Conservation (phyloP, 176 grass and related monocot species). For the Lolium perenne region DNA sequence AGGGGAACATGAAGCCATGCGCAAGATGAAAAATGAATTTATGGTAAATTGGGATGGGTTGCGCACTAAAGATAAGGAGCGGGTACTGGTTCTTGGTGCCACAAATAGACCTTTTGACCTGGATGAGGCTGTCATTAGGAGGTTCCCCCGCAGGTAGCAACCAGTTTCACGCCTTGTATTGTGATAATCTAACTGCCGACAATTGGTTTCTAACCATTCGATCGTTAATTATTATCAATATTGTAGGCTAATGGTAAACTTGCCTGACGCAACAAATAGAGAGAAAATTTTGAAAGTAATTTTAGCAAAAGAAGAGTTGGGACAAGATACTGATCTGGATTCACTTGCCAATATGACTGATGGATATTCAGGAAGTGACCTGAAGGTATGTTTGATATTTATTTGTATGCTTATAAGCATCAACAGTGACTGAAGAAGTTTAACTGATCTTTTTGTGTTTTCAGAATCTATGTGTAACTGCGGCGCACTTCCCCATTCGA, state of each 20-base stretch:
- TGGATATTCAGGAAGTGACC: constrained; percentile 98
- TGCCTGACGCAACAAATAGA: constrained; percentile 92
- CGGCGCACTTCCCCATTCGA: constrained; percentile 94
- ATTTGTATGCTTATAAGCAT: constrained; percentile 13
- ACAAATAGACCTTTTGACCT: constrained; percentile 99
- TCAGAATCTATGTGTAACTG: constrained; percentile 96
- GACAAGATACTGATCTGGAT: constrained; percentile 67
- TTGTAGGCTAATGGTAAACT: constrained; percentile 99
- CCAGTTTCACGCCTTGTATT: background rate
- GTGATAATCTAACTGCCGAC: constrained; percentile 6
- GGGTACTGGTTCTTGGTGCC: constrained; percentile 96
- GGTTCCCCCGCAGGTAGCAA: constrained; percentile 88
- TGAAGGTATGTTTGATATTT: constrained; percentile 72
- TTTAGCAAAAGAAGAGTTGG: constrained; percentile 93
- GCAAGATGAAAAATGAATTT: constrained; percentile 99
- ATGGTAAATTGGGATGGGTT: constrained; percentile 99
- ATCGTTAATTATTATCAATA: constrained; percentile 31
- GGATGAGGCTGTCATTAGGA: constrained; percentile 99
- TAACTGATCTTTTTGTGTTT: constrained; percentile 39
- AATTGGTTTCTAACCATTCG: constrained; percentile 13
- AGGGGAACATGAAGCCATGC: constrained; percentile 98
- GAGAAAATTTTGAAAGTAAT: constrained; percentile 98
- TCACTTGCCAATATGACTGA: constrained; percentile 92
- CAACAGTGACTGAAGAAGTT: background rate
- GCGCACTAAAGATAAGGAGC: constrained; percentile 97